Base-by-base conservation (phyloP, 495 filamentous ascomycete genomes). In the Aspergillus carlsbadensis region DNA sequence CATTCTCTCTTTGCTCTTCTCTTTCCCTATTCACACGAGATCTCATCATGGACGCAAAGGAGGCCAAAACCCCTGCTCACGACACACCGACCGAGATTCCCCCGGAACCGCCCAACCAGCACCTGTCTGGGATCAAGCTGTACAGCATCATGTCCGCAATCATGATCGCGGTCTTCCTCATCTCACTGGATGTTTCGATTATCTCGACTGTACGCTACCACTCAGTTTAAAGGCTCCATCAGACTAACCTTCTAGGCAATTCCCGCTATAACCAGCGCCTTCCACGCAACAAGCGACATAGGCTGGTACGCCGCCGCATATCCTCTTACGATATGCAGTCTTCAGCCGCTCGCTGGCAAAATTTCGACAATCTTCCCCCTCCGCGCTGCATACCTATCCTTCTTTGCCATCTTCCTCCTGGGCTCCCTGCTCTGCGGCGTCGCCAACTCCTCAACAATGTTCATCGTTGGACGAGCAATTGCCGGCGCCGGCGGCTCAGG, bases 401-500 rank as follows among this genome's bases (percentile, higher is more conserved):
- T 84, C 51, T 81, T 91, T 58, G 63, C 66, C 51, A 65, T 93
- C 56, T 93, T 93, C 65, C 89, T 91, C 57, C 56, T 90, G 36
- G 90, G 90, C 15, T 85, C 79, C 34, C 68, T 88, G 13, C 74
- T 93, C 56, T 92, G 88, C 63, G 89, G 80, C 17, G 80, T 83
- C 1, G 86, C 90, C 2, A 83, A 85, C 8, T 83, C 72, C 52
- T 89, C 85, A 8, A 72, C 76, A 5, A 78, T 81, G n/a, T 77
- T 93, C 29, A 92, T 93, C 58, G 63, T 91, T 49, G 90, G 90
- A 5, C 81, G 90, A 36, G 89, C 90, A 24, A 73, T 93, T 37
- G 85, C 88, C 26, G 90, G 90, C n/a, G 63, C 90, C 20, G 90
- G 89, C 6, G 77, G 60, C 2, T 58, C 65, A n/a, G 68, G 70